Percentiles rank a stretch among this genome's conserved stretches.
phyloP scores from a whole-genome alignment of 164 flowering plant species.

The Dillenia suffruticosa region DNA sequence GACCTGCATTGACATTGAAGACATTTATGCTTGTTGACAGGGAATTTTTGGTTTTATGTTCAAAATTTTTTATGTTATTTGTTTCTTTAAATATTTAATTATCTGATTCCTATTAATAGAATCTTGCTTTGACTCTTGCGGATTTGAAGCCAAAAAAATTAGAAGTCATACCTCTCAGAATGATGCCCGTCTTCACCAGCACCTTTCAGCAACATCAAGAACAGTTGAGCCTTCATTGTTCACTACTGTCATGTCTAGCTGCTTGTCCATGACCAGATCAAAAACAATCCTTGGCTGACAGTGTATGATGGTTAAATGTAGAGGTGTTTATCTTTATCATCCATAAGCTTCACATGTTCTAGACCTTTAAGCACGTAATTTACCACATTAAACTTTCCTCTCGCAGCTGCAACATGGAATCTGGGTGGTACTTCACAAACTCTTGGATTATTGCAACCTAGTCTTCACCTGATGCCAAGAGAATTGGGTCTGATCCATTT shows the following conservation, averaged over 20 bases:
- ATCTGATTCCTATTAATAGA: too few species aligned
- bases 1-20: background rate
- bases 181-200: background rate
- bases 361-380: constrained; percentile 1
- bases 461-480: constrained; percentile 8
- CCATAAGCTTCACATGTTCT: constrained; percentile 6
- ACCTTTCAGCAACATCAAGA: constrained; percentile 1
- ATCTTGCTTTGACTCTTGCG: background rate
- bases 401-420: constrained; percentile 15
- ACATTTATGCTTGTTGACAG: background rate
- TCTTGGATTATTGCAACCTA: background rate
- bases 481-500: constrained; percentile 1
- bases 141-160: background rate
- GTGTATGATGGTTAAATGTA: constrained; percentile 13
- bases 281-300: constrained; percentile 2
- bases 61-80: too few species aligned
- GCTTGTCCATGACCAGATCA: constrained; percentile 2
- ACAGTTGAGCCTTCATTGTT: constrained; percentile 4
- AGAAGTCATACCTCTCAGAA: constrained; percentile 1
- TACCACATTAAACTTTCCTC: constrained; percentile 7
- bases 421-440: constrained; percentile 5
- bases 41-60: too few species aligned
- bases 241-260: constrained; percentile 1
- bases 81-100: too few species aligned
- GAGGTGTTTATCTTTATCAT: constrained; percentile 14